These are phyloP conservation scores for Hyphodiscus sp. DNA, from an alignment of 2,329 filamentous ascomycete species.

Conservation along the genomic window DNA sequence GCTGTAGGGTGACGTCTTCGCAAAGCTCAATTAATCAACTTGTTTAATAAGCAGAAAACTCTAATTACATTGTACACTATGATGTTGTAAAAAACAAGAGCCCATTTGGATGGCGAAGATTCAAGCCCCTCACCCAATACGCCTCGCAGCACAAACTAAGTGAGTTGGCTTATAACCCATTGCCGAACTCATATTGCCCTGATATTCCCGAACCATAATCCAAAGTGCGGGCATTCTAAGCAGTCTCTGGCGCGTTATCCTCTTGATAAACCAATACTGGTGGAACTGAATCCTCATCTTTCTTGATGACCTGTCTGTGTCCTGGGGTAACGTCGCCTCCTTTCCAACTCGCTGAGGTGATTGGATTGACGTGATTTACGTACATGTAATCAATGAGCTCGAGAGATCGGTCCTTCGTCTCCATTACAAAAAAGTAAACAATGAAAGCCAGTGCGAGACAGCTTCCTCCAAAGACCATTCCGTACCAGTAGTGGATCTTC, in stretches of 20 bases:
- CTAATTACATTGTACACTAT: not conserved
- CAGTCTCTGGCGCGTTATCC: too few species aligned
- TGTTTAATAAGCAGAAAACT: not conserved
- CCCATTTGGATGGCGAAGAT: conserved; percentile 1
- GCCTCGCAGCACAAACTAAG: too few species aligned
- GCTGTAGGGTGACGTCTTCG: not conserved
- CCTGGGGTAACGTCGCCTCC: conserved; percentile 12
- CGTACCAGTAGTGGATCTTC: conserved; percentile 57
- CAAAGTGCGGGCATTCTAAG: too few species aligned
- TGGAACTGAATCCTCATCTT: too few species aligned
- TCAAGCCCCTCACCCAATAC: too few species aligned
- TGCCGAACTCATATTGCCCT: too few species aligned
- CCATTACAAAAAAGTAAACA: conserved; percentile 76
- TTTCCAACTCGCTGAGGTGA: conserved; percentile 28
- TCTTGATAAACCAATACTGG: too few species aligned
- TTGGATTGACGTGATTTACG: conserved; percentile 41
- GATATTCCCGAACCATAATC: too few species aligned
- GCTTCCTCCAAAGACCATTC: conserved; percentile 68
- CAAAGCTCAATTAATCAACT: not conserved
- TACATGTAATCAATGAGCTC: conserved; percentile 83
- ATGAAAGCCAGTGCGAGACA: conserved; percentile 56
- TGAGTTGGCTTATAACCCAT: too few species aligned
- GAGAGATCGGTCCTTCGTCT: conserved; percentile 64
- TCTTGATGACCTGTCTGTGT: too few species aligned
- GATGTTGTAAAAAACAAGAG: not conserved